Base-by-base conservation (phyloP, 2,329 filamentous ascomycete genomes). In the Colletotrichum siamense region DNA sequence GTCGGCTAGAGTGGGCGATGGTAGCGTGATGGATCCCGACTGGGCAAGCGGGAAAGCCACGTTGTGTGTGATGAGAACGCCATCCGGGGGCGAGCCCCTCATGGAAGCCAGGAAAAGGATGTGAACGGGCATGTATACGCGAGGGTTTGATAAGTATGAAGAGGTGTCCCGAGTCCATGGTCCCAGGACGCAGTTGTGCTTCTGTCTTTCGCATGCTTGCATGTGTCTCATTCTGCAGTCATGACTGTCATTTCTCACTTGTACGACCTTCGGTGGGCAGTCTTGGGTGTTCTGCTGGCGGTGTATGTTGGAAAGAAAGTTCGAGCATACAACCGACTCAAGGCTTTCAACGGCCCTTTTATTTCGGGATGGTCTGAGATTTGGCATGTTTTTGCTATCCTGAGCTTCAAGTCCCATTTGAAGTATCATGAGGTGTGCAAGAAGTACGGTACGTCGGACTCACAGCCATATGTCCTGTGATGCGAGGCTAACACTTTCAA, bases 331-430 rank as follows among this genome's bases (percentile, higher is more conserved):
- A 71, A 75, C 9, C 66, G 75, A 6, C 67, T 77, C 4, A 75
- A 30, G 5, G 67, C 67, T 5, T 77, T 77, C 62, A 75, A 68
- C 12, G 75, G 75, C 2, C 72, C 75, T 18, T 62, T 71, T 5
- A 44, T 69, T 1, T 39, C 66, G 8, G 75, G 75, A 0, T 77
- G 71, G 71, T 71, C 57, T 8, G 75, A 77, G 2, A 52, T 63
- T 2, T 75, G 71, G 71, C 71, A 77, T 30, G 39, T 18, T 8
- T 67, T 68, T 61, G 72, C 75, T 8, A 55, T 77, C 6, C 10
- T 77, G 30, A 65, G 66, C 32, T 75, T 75, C 62, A 75, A 71
- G 44, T 75, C 75, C 4, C 75, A 77, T 24, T 55, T 77, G n/a
- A 55, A 75, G 39, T 77, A 77, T 15, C 62, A 77, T 24, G 67